Conservation (phyloP, 2,329 filamentous ascomycete species). For the Trichophyton benhamiae region DNA sequence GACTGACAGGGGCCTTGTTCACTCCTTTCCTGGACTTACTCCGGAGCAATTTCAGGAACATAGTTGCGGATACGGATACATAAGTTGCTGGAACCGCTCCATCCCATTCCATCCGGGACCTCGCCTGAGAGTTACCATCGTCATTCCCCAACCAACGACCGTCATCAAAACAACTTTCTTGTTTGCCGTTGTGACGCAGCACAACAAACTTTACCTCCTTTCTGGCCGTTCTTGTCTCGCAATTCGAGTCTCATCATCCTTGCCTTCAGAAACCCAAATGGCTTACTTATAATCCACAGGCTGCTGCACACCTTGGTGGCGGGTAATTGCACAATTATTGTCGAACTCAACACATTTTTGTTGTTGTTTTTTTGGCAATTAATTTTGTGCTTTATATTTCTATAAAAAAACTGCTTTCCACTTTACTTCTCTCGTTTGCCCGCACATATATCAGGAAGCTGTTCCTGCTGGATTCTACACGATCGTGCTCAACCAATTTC, state of each 20-base stretch:
- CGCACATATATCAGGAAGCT: background rate
- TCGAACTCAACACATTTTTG: background rate
- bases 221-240: background rate
- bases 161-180: background rate
- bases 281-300: background rate
- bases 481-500: background rate
- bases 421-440: background rate
- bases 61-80: background rate
- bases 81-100: conserved; percentile 4
- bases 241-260: conserved; percentile 2
- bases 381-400: no score
- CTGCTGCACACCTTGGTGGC: conserved; percentile 2
- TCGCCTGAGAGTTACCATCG: background rate
- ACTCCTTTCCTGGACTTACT: background rate
- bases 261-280: conserved; percentile 5
- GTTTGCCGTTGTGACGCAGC: conserved; percentile 1
- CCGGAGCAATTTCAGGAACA: conserved; percentile 1
- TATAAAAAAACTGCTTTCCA: background rate
- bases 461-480: background rate
- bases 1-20: background rate
- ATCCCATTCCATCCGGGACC: background rate
- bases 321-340: conserved; percentile 1
- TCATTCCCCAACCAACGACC: background rate
- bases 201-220: background rate
- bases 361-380: background rate